Conservation (phyloP, 371 early-diverging fungal genomes). For the Syncephalastrum sp. region DNA sequence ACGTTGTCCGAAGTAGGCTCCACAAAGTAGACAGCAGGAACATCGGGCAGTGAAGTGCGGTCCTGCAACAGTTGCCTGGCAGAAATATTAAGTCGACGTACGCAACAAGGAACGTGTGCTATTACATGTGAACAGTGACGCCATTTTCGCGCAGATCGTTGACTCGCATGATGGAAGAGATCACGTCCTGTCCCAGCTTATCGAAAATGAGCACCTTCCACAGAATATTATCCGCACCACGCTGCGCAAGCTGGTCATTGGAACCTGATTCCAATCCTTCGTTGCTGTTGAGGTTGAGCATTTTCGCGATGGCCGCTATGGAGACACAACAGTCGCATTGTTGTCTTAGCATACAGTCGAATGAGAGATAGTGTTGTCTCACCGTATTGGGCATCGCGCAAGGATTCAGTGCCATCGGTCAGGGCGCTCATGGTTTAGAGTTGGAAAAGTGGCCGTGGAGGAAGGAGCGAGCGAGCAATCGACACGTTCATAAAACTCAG, state of each 20-base stretch:
- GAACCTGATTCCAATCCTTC: constrained; percentile 10
- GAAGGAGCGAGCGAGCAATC: too few relatives aligned
- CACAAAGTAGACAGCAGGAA: constrained; percentile 98
- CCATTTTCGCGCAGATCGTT: constrained; percentile 97
- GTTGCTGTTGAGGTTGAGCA: constrained; percentile 53
- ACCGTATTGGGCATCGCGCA: constrained; percentile 27
- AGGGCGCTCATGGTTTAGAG: background rate
- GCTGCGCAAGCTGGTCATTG: constrained; percentile 24
- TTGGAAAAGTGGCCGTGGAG: too few relatives aligned
- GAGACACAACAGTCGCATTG: too few relatives aligned
- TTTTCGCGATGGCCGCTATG: constrained; percentile 45
- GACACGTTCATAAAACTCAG: too few relatives aligned
- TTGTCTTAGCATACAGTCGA: background rate
- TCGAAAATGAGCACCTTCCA: constrained; percentile 99
- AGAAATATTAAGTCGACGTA: background rate
- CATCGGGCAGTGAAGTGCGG: constrained; percentile 89
- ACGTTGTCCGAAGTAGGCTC: constrained; percentile 89
- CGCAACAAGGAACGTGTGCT: background rate
- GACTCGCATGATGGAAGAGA: constrained; percentile 96
- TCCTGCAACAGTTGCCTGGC: constrained; percentile 73
- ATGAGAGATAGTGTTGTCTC: background rate
- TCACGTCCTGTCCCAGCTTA: constrained; percentile 89
- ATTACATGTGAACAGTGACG: constrained; percentile 97
- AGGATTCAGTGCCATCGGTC: constrained; percentile 6
- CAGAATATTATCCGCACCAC: constrained; percentile 34